Conservation (phyloP, 2,329 filamentous ascomycete species). For the Neoascochyta sp. region DNA sequence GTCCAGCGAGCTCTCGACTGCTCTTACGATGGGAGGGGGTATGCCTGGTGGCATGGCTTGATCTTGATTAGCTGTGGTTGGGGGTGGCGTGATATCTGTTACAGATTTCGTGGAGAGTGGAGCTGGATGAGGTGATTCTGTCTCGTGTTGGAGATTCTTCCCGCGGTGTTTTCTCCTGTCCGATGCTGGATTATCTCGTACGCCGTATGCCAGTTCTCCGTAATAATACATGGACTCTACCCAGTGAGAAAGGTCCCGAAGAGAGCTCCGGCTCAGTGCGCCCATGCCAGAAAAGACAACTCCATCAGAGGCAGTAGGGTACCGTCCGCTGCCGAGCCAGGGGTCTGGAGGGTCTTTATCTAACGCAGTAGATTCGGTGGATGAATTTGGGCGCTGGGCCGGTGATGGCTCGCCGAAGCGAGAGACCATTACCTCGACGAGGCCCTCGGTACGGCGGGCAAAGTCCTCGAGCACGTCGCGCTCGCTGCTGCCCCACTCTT, state of each 20-base stretch:
- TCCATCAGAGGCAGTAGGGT: constrained; percentile 71
- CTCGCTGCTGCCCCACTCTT: constrained; percentile 90
- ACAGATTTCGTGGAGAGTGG: constrained; percentile 4
- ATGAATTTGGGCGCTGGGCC: constrained; percentile 23
- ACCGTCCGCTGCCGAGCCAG: constrained; percentile 72
- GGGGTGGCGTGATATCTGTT: constrained; percentile 4
- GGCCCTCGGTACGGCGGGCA: constrained; percentile 70
- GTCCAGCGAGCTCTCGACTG: constrained; percentile 44
- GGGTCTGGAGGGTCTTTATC: constrained; percentile 31
- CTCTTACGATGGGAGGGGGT: constrained; percentile 47
- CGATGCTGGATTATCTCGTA: constrained; percentile 72
- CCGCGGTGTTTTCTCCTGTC: constrained; percentile 52
- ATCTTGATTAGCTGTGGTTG: constrained; percentile 4
- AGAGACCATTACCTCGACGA: constrained; percentile 84
- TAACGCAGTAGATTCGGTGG: constrained; percentile 19
- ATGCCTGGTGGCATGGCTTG: constrained; percentile 36
- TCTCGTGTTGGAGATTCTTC: constrained; percentile 25
- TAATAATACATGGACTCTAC: constrained; percentile 83
- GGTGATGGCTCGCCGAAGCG: constrained; percentile 66
- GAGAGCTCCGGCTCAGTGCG: constrained; percentile 64
- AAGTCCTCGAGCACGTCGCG: constrained; percentile 91
- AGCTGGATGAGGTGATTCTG: constrained; percentile 3
- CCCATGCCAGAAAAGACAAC: constrained; percentile 82
- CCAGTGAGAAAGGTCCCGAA: constrained; percentile 76
- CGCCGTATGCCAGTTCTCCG: constrained; percentile 80